phyloP scores from a whole-genome alignment of 305 asterid genomes.

The Andrographis paniculata region DNA sequence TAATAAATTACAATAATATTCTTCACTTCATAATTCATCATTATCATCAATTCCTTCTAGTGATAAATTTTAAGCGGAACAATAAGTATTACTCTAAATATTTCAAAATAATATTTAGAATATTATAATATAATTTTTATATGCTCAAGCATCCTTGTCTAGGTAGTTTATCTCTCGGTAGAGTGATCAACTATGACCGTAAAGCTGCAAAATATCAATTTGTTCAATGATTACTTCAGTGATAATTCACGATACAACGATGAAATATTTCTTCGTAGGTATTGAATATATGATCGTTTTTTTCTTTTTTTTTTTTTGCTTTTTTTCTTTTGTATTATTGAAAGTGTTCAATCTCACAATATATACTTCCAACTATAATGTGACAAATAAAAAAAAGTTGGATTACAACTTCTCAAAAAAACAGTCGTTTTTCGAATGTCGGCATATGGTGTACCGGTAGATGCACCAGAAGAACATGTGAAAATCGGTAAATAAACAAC shows the following conservation, averaged over 20 bases:
- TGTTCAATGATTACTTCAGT: constrained; percentile 3
- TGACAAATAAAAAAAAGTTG: neutral
- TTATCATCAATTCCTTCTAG: too few relatives aligned
- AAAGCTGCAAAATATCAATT: neutral
- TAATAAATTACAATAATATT: too few relatives aligned
- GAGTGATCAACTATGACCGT: constrained; percentile 1
- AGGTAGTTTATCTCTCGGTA: neutral
- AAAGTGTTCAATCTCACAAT: neutral
- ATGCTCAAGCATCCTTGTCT: too few relatives aligned
- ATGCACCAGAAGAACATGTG: neutral
- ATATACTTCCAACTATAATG: neutral
- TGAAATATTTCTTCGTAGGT: neutral
- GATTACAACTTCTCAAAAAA: neutral
- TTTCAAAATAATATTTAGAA: too few relatives aligned
- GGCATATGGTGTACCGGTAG: neutral
- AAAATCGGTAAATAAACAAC: too few relatives aligned
- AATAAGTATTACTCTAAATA: too few relatives aligned
- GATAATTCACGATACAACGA: constrained; percentile 4
- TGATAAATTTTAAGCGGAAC: too few relatives aligned
- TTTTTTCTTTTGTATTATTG: neutral
- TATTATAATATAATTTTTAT: too few relatives aligned
- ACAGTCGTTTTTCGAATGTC: neutral
- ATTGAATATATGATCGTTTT: neutral
- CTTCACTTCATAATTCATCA: too few relatives aligned
- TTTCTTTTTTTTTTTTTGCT: too few relatives aligned